phyloP scores from a whole-genome alignment of 768 basidiomycete genomes.

The Psilocybe sp. region DNA sequence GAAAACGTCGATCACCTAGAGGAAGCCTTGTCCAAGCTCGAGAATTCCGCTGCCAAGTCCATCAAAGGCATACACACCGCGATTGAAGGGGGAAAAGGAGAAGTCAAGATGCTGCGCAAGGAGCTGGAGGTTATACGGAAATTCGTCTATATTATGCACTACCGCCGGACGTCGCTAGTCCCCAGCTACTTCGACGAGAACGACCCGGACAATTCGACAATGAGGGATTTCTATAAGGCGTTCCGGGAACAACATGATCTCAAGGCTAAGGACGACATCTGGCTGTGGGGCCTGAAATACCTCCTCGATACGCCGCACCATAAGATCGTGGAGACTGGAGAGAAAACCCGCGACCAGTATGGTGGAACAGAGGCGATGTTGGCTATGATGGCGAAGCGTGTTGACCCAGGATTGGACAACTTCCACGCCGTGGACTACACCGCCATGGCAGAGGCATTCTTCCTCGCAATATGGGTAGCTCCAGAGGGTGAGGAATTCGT shows the following conservation, averaged over 20 bases:
- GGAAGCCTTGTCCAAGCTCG: conserved; percentile 22
- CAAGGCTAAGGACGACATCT: conserved; percentile 16
- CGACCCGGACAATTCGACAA: conserved; percentile 11
- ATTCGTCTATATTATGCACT: conserved; percentile 29
- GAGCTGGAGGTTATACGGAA: conserved; percentile 21
- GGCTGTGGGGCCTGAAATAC: conserved; percentile 22
- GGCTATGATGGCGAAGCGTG: conserved; percentile 1
- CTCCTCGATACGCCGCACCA: conserved; percentile 23
- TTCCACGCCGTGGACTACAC: conserved; percentile 18
- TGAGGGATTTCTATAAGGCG: conserved; percentile 12
- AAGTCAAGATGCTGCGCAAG: conserved; percentile 13
- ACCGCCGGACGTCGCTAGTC: conserved; percentile 14
- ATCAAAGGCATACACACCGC: conserved; percentile 11
- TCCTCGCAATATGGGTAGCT: conserved; percentile 24
- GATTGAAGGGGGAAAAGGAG: background rate
- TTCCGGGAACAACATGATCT: conserved; percentile 12
- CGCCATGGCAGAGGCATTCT: conserved; percentile 10
- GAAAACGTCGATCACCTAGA: conserved; percentile 24
- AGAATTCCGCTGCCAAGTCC: conserved; percentile 16
- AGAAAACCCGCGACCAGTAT: conserved; percentile 6
- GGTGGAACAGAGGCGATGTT: background rate
- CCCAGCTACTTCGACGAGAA: conserved; percentile 19
- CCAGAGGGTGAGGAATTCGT: conserved; percentile 25
- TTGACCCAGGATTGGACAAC: conserved; percentile 14
- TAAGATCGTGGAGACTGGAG: conserved; percentile 6